Conservation (phyloP, 2,329 filamentous ascomycete genomes). For the Colletotrichum destructivum region DNA sequence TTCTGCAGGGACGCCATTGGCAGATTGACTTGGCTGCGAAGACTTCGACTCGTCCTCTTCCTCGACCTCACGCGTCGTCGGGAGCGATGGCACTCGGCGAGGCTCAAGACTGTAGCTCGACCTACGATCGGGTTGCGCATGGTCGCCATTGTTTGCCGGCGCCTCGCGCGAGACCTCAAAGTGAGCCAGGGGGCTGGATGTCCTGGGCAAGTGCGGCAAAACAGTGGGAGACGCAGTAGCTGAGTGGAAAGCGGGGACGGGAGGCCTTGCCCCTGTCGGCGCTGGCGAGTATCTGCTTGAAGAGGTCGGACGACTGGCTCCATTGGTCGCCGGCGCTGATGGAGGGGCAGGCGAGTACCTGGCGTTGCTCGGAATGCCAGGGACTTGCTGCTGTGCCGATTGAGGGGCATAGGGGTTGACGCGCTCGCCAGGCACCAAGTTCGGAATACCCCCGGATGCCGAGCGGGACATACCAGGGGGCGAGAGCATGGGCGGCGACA, state of each 20-base stretch:
- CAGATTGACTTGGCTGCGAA: slow-evolving; percentile 20
- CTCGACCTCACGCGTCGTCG: slow-evolving; percentile 74
- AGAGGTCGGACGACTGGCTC: slow-evolving; percentile 55
- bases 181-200: slow-evolving; percentile 76
- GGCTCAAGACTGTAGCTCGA: slow-evolving; percentile 69
- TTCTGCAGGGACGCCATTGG: slow-evolving; percentile 47
- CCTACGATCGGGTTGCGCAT: slow-evolving; percentile 61
- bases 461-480: slow-evolving; percentile 38
- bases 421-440: slow-evolving; percentile 68
- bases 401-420: slow-evolving; percentile 69
- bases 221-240: slow-evolving; percentile 56
- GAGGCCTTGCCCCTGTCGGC: slow-evolving; percentile 57
- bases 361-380: slow-evolving; percentile 55
- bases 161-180: slow-evolving; percentile 65
- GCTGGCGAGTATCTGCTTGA: slow-evolving; percentile 69
- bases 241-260: slow-evolving; percentile 59
- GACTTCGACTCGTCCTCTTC: slow-evolving; percentile 63
- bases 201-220: slow-evolving; percentile 73
- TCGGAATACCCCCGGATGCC: slow-evolving; percentile 48
- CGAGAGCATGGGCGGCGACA: slow-evolving; percentile 35
- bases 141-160: slow-evolving; percentile 56
- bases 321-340: slow-evolving; percentile 57
- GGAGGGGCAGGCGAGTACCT: slow-evolving; percentile 75
- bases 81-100: slow-evolving; percentile 70
- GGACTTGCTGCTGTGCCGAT: slow-evolving; percentile 51